Base-by-base conservation (phyloP, 257 asterid genomes). In the Solanum sejunctum region DNA sequence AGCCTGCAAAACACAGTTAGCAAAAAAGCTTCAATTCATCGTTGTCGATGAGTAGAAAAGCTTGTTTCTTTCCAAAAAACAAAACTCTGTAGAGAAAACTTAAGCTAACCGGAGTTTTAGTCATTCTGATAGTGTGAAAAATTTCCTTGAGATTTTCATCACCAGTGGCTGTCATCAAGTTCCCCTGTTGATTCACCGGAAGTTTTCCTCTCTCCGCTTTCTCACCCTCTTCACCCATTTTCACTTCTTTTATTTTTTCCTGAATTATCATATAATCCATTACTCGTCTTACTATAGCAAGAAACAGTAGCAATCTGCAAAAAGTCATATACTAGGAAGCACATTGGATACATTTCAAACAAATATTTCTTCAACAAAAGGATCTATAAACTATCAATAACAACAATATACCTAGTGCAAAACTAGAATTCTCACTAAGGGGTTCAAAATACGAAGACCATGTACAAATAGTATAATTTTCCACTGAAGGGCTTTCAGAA, bases 141-240 rank as follows among this genome's bases (percentile, higher is more conserved):
- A 94, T 89, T 51, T 96, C 91, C 75, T 83, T 90, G 55, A 96
- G 95, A 82, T 85, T 88, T 45, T 96, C 97, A 43, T 96, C 98
- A 55, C 87, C 77, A 16, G 88, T 85, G 23, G 97, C 97, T 15
- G 85, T 89, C 16, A 81, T 55, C 20, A 94, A 84, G 83, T 87
- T 89, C 23, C 85, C 80, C 47, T 81, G 85, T 12, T 88, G 63
- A 69, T 13, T 71, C 70, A 83, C 86, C 32, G n/a, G 57, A 45
- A 82, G 78, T 13, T 69, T 83, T 41, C 61, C 28, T 54, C 45
- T 66, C 86, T 58, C 86, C 67, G 82, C 90, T 84, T 69, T 86
- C 17, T 49, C 49, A 80, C 83, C 83, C 39, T 73, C 83, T 13
- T 84, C 64, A 21, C 73, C 84, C 88, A 85, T 86, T 43, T 47